Percentiles rank a stretch among this genome's conserved stretches.
Evolutionary conservation across 2,329 filamentous ascomycete genomes (phyloP).

Genomic region (Keithomyces neogunnii): DNA sequence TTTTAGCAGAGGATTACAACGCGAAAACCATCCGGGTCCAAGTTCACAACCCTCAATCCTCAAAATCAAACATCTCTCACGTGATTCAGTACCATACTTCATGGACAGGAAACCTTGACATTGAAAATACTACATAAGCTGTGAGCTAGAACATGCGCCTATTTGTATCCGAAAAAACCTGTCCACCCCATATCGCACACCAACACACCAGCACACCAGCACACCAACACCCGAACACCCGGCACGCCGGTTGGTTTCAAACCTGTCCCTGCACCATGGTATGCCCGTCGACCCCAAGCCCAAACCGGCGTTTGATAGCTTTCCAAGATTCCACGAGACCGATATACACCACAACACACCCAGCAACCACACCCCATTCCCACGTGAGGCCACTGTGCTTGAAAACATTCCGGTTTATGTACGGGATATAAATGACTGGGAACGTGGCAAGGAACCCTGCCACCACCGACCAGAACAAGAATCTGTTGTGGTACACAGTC

Average conservation of each 20-base stretch:
- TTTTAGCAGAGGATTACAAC: too few relatives aligned
- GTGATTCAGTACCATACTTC: too few relatives aligned
- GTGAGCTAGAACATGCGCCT: constrained; percentile 15
- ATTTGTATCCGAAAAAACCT: constrained; percentile 21
- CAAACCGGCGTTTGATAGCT: constrained; percentile 48
- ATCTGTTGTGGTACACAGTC: constrained; percentile 61
- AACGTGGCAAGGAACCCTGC: constrained; percentile 52
- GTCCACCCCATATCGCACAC: constrained; percentile 11
- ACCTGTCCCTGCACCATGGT: background rate
- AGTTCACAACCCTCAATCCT: too few relatives aligned
- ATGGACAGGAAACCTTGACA: constrained; percentile 17
- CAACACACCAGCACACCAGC: background rate
- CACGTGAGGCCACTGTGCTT: constrained; percentile 60
- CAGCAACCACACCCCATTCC: constrained; percentile 64
- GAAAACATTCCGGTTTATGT: constrained; percentile 58
- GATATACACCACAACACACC: constrained; percentile 52
- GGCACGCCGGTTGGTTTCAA: background rate
- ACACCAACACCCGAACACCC: background rate
- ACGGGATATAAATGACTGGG: constrained; percentile 59
- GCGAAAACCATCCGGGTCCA: too few relatives aligned
- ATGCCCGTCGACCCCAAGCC: constrained; percentile 23
- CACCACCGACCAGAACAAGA: constrained; percentile 57
- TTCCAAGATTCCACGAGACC: constrained; percentile 61
- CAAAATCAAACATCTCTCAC: too few relatives aligned
- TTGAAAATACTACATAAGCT: constrained; percentile 20